A percentile compares a stretch with the other conserved stretches of the same genome.
Conservation (phyloP, 768 basidiomycete species). For the Trametes coccinea region DNA sequence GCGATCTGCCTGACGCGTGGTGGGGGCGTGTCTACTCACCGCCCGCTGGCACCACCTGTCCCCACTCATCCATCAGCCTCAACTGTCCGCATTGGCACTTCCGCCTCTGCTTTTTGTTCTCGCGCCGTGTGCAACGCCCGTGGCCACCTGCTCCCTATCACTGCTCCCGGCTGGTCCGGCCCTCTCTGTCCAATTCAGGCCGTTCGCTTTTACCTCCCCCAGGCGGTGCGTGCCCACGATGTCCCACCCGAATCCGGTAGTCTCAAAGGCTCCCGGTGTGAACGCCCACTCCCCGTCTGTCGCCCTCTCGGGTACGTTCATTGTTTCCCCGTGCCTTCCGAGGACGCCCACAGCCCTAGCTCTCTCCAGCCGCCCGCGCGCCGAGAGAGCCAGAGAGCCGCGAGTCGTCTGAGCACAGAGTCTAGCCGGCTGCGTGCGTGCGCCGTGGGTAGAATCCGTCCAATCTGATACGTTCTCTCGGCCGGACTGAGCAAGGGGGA, state of each 20-base stretch:
- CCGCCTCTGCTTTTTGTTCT: background rate
- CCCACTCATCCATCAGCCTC: background rate
- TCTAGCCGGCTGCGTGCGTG: no score
- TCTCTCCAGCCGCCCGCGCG: no score
- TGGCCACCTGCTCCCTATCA: background rate
- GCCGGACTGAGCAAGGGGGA: background rate
- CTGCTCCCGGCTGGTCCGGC: conserved; percentile 7
- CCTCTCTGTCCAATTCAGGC: conserved; percentile 20
- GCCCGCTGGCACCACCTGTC: conserved; percentile 6
- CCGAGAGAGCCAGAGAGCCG: no score
- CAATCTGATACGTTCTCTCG: conserved; percentile 6
- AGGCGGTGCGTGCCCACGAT: conserved; percentile 11
- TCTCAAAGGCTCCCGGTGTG: conserved; percentile 28
- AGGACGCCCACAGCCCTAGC: background rate
- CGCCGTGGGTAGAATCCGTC: background rate
- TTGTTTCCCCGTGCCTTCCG: background rate
- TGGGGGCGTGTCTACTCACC: conserved; percentile 23
- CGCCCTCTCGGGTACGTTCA: background rate
- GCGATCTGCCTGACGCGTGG: conserved; percentile 23
- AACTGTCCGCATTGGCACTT: background rate
- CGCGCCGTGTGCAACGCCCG: background rate
- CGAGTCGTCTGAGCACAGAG: no score
- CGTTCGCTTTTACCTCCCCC: conserved; percentile 23
- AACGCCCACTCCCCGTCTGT: background rate
- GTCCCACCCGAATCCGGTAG: conserved; percentile 24